Evolutionary conservation across 2,329 filamentous ascomycete species (phyloP).

Genomic region (Colletotrichum musicola): DNA sequence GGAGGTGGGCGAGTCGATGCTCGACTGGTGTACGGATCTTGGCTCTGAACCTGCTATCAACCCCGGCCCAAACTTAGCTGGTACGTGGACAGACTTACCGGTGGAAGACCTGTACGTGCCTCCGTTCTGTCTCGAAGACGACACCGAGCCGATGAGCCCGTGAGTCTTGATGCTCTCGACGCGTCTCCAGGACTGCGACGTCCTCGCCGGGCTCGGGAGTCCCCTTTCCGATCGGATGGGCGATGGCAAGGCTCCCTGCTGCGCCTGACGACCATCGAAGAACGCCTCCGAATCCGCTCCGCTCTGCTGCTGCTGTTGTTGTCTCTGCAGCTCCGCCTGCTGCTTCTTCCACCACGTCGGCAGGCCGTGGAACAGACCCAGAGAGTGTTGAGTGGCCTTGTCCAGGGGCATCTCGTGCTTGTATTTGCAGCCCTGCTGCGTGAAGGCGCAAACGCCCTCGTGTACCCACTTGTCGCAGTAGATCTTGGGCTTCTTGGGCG

Average conservation of each 20-base stretch:
- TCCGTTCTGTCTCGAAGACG: conserved; percentile 1
- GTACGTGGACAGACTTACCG: conserved; percentile 1
- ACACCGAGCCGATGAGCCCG: conserved; percentile 8
- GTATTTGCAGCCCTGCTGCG: conserved; percentile 87
- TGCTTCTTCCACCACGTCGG: conserved; percentile 71
- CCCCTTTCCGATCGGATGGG: conserved; percentile 16
- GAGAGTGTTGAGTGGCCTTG: conserved; percentile 70
- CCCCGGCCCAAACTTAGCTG: neutral
- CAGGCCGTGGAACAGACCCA: conserved; percentile 79
- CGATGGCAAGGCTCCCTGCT: conserved; percentile 1
- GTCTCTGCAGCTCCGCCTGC: conserved; percentile 58
- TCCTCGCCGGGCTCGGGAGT: conserved; percentile 14
- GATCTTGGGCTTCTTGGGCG: conserved; percentile 69
- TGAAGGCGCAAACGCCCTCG: conserved; percentile 86
- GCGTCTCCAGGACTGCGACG: conserved; percentile 31
- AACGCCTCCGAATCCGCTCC: neutral
- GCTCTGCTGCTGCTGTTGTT: conserved; percentile 23
- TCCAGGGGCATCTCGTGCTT: conserved; percentile 91
- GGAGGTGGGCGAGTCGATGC: conserved; percentile 27
- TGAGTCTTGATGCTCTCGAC: conserved; percentile 4
- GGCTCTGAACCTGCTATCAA: conserved; percentile 3
- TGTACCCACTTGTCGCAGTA: conserved; percentile 94
- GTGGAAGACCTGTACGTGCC: conserved; percentile 7
- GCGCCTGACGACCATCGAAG: conserved; percentile 4
- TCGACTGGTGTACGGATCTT: conserved; percentile 13